Base-by-base conservation (phyloP, 2,329 filamentous ascomycete species). In the Arthrobotrys pseudoclavata region DNA sequence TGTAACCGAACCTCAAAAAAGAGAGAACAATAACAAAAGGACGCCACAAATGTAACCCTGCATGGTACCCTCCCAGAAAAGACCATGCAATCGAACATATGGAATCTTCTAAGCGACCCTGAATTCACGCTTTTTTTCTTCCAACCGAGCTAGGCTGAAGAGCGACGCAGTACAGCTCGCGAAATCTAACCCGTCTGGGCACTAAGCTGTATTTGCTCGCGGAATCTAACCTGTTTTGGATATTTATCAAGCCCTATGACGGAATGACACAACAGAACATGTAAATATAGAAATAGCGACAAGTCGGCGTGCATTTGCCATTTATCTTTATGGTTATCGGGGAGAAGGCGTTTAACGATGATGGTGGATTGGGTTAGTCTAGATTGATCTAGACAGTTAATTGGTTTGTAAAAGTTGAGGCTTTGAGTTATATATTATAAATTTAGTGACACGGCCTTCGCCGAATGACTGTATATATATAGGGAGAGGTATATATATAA, bases 201-300 rank as follows among this genome's bases (percentile, higher is more conserved):
- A 10, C 20, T 61, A 34, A 9, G 31, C 26, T 34, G 53, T 5
- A 18, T 42, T n/a, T 62, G 4, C 29, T 66, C 62, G 62, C 62
- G 62, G 62, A 53, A 66, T 66, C 45, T 66, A 66, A 52, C 47
- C 47, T 26, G n/a, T 52, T 66, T 66, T 3, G 47, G 45, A 15
- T n/a, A 5, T 2, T n/a, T 3, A 40, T 3, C 37, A 13, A 15
- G 37, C 37, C 37, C 13, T 15, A 40, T 40, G 37, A 40, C 37
- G 37, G 15, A 40, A 34, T 9, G 31, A 34, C 31, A 34, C 31
- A 34, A 10, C 7, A 9, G 7, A 40, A 5, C 10, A 12, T 3
- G 12, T 40, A 40, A 40, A 15, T 40, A 40, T 40, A 40, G 37
- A 40, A 40, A 9, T 2, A 40, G 2, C 12, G 5, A 40, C 12